phyloP scores from a whole-genome alignment of 306 rosid species.

The Alnus rubra region DNA sequence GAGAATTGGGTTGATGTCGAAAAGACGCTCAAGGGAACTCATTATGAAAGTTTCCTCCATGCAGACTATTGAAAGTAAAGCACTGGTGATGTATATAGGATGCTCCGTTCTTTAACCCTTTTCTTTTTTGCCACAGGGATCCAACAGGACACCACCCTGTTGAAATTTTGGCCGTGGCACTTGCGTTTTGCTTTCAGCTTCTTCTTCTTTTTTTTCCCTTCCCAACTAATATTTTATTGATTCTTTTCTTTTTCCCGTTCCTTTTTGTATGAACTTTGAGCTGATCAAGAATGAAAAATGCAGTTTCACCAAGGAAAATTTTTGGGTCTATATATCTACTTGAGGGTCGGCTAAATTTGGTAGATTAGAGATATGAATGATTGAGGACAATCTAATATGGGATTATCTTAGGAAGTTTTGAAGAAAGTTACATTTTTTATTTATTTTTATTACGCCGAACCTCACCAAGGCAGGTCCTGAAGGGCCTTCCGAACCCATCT shows the following conservation, averaged over 20 bases:
- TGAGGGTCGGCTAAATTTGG: too few species aligned
- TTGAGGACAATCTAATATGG: not conserved
- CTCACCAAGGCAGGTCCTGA: too few species aligned
- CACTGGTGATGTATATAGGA: slow-evolving; percentile 42
- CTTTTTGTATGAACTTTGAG: slow-evolving; percentile 21
- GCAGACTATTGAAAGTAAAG: slow-evolving; percentile 54
- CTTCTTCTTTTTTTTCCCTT: not conserved
- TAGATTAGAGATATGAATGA: too few species aligned
- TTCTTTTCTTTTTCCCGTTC: slow-evolving; percentile 44
- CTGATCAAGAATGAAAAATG: slow-evolving; percentile 28
- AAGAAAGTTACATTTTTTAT: not conserved
- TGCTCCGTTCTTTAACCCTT: slow-evolving; percentile 17
- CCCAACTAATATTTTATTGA: slow-evolving; percentile 53
- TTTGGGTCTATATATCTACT: not conserved
- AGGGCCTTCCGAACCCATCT: too few species aligned
- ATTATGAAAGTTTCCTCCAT: slow-evolving; percentile 54
- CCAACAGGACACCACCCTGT: slow-evolving; percentile 50
- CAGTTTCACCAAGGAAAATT: slow-evolving; percentile 24
- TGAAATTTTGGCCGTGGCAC: slow-evolving; percentile 44
- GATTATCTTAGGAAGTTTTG: not conserved
- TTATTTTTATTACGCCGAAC: too few species aligned
- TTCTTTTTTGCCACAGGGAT: slow-evolving; percentile 29
- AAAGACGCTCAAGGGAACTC: slow-evolving; percentile 66
- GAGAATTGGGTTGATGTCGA: slow-evolving; percentile 66
- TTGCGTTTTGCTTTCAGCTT: slow-evolving; percentile 31